Evolutionary conservation across 352 stramenopile genomes (phyloP).

Genomic region (Globisporangium carolinianum): DNA sequence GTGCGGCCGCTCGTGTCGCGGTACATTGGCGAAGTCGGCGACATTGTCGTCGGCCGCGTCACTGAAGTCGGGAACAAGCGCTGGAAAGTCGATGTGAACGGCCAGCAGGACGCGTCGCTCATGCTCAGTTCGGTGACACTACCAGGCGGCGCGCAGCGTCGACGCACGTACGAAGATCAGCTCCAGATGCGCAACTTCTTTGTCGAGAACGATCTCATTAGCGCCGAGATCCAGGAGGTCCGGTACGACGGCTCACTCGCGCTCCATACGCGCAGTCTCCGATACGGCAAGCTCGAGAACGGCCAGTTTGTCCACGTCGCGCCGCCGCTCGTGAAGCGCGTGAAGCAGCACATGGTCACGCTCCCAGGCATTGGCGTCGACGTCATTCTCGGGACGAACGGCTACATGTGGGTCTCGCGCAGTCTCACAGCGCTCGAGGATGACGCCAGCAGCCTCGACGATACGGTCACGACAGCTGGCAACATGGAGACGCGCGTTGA

Average conservation of each 20-base stretch:
- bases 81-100: conserved; percentile 94
- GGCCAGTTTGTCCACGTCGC: conserved; percentile 89
- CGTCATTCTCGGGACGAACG: conserved; percentile 93
- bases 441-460: conserved; percentile 26
- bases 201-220: conserved; percentile 95
- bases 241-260: conserved; percentile 89
- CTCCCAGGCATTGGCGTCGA: conserved; percentile 76
- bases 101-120: conserved; percentile 78
- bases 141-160: conserved; percentile 91
- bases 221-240: conserved; percentile 84
- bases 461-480: conserved; percentile 23
- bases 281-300: conserved; percentile 95
- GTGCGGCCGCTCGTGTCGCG: conserved; percentile 88
- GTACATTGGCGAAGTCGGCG: conserved; percentile 94
- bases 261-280: conserved; percentile 91
- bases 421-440: conserved; percentile 51
- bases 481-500: conserved; percentile 86
- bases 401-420: conserved; percentile 93
- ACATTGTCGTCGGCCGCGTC: conserved; percentile 96
- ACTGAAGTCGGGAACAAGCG: conserved; percentile 90
- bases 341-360: conserved; percentile 93
- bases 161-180: conserved; percentile 96
- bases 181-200: conserved; percentile 96
- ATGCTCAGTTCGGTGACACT: conserved; percentile 94
- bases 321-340: conserved; percentile 86